phyloP scores from a whole-genome alignment of 306 rosid genomes.

The Begonia loranthoides region DNA sequence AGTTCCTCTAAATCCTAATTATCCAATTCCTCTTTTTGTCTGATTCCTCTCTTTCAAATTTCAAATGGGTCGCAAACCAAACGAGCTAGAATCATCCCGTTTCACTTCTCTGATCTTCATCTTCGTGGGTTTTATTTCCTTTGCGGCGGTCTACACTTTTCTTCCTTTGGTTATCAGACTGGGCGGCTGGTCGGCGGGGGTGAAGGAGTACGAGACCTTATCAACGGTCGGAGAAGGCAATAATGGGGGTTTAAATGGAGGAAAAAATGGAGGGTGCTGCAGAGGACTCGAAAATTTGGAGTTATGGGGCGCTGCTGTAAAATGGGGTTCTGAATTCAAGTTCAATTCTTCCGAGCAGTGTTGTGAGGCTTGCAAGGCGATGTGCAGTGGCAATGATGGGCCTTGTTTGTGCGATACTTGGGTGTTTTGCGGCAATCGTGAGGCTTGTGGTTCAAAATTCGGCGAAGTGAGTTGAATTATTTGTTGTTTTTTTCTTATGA shows the following conservation, averaged over 20 bases:
- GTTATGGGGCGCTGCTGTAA: slow-evolving; percentile 88
- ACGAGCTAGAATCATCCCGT: slow-evolving; percentile 25
- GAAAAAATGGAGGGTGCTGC: slow-evolving; percentile 35
- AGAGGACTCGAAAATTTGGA: slow-evolving; percentile 69
- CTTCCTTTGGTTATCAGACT: slow-evolving; percentile 33
- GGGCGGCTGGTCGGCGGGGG: slow-evolving; percentile 9
- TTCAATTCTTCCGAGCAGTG: slow-evolving; percentile 57
- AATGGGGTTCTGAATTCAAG: slow-evolving; percentile 90
- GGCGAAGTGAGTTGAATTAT: slow-evolving; percentile 49
- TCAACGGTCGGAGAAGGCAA: slow-evolving; percentile 17
- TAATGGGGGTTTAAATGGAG: neutral
- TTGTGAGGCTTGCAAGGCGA: slow-evolving; percentile 72
- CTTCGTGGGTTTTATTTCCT: slow-evolving; percentile 33
- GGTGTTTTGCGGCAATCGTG: slow-evolving; percentile 70
- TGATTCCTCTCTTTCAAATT: slow-evolving; percentile 12
- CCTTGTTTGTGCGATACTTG: slow-evolving; percentile 86
- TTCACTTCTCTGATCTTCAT: slow-evolving; percentile 26
- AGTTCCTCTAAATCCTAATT: slow-evolving; percentile 3
- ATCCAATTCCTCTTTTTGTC: slow-evolving; percentile 18
- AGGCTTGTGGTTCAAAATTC: slow-evolving; percentile 63
- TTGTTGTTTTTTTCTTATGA: too few species aligned
- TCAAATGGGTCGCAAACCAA: slow-evolving; percentile 62
- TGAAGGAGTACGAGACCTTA: slow-evolving; percentile 8
- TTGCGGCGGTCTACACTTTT: slow-evolving; percentile 41
- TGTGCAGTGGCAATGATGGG: slow-evolving; percentile 85